These are phyloP conservation scores for Plenodomus lindquistii DNA, from an alignment of 2,329 filamentous ascomycete species.

Conservation along the genomic window DNA sequence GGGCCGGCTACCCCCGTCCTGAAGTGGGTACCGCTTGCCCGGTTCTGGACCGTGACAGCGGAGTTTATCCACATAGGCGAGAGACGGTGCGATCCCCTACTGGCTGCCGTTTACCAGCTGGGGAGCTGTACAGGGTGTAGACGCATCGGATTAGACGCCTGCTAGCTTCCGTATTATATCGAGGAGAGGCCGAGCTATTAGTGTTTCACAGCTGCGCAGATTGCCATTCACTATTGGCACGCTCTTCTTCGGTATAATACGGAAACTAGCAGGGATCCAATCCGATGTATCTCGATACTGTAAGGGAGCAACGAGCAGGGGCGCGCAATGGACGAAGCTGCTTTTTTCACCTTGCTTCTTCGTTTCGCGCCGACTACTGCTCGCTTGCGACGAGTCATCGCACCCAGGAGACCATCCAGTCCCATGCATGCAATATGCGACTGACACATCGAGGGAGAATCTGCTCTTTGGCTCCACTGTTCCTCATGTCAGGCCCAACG, in stretches of 20 bases:
- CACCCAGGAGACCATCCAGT: neutral
- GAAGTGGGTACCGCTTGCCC: neutral
- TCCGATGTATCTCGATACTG: too few relatives aligned
- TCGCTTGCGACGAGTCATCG: neutral
- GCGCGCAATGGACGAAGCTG: neutral
- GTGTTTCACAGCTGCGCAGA: too few relatives aligned
- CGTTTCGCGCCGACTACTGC: neutral
- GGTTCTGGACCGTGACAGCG: neutral
- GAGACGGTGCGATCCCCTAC: neutral
- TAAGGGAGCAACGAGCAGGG: neutral
- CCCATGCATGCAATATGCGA: neutral
- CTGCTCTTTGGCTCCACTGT: neutral
- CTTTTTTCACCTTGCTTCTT: neutral
- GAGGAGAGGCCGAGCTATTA: too few relatives aligned
- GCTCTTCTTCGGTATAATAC: too few relatives aligned
- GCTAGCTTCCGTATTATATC: too few relatives aligned
- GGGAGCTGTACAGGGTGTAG: too few relatives aligned
- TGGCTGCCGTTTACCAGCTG: neutral
- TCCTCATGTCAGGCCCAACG: neutral
- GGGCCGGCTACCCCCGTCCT: neutral
- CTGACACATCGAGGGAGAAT: neutral
- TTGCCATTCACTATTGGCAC: too few relatives aligned
- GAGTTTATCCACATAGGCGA: neutral
- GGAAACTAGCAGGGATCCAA: too few relatives aligned
- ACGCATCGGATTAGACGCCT: too few relatives aligned